phyloP scores from a whole-genome alignment of 306 rosid genomes.

The Crataegus laevigata region DNA sequence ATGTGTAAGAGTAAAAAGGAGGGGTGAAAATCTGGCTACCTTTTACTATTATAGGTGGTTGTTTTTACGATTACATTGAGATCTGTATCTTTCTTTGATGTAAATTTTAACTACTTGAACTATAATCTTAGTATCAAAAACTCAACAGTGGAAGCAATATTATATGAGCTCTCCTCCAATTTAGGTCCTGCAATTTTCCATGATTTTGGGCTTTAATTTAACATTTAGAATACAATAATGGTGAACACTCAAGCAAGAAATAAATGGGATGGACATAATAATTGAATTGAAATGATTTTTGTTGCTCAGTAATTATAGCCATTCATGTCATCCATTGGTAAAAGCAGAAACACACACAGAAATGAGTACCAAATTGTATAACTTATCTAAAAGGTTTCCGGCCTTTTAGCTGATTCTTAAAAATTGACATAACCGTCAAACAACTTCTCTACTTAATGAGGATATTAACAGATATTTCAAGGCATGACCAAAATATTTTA shows the following conservation, averaged over 20 bases:
- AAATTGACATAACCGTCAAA: no score
- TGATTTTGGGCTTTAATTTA: not conserved
- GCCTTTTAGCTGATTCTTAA: no score
- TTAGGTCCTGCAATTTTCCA: not conserved
- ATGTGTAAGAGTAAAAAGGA: no score
- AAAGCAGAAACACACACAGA: conserved; percentile 1
- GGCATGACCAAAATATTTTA: no score
- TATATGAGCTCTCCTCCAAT: not conserved
- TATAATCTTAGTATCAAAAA: not conserved
- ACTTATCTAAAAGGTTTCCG: no score
- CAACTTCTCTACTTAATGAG: no score
- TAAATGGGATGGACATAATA: not conserved
- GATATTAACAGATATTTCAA: no score
- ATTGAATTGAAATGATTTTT: conserved; percentile 7
- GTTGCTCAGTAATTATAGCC: not conserved
- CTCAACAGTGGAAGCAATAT: not conserved
- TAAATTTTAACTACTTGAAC: not conserved
- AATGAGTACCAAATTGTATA: not conserved
- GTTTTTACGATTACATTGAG: not conserved
- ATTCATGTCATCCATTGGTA: not conserved
- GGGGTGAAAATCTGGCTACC: no score
- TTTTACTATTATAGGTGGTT: not conserved
- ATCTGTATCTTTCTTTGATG: no score
- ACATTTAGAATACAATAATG: not conserved
- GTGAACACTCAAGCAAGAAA: not conserved